Percentiles rank a stretch among this genome's conserved stretches.
Conservation (phyloP, 768 basidiomycete species). For the Phaffia tasmanica region DNA sequence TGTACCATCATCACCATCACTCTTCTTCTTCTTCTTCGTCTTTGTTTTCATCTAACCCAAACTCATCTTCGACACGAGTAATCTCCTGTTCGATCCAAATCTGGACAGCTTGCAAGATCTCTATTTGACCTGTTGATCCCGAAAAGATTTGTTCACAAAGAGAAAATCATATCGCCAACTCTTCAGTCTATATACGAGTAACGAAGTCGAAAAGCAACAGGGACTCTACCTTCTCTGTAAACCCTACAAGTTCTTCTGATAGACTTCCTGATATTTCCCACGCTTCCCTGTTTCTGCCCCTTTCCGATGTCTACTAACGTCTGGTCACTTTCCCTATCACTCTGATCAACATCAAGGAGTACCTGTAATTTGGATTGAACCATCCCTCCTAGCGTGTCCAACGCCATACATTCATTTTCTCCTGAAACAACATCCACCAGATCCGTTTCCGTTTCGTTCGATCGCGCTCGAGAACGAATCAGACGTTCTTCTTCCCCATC, state of each 20-base stretch:
- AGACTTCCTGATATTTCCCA: too few species aligned
- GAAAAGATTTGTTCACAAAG: too few species aligned
- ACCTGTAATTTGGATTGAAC: constrained; percentile 45
- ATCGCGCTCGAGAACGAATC: neutral
- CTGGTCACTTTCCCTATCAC: neutral
- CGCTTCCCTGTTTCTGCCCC: neutral
- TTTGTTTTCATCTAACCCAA: neutral
- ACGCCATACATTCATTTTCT: constrained; percentile 60
- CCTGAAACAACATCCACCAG: constrained; percentile 28
- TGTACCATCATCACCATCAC: neutral
- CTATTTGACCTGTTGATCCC: neutral
- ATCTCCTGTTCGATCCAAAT: neutral
- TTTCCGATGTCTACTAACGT: neutral
- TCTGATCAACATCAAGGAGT: constrained; percentile 41
- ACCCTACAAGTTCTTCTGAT: neutral
- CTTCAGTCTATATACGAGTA: too few species aligned
- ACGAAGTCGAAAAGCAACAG: too few species aligned
- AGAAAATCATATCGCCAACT: too few species aligned
- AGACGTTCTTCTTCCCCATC: constrained; percentile 28
- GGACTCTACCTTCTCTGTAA: neutral
- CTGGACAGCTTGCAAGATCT: neutral
- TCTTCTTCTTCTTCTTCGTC: neutral
- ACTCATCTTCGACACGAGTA: neutral
- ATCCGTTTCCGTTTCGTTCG: constrained; percentile 17
- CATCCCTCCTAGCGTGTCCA: constrained; percentile 60